Base-by-base conservation (phyloP, 768 basidiomycete genomes). In the Amanita brunnescens region DNA sequence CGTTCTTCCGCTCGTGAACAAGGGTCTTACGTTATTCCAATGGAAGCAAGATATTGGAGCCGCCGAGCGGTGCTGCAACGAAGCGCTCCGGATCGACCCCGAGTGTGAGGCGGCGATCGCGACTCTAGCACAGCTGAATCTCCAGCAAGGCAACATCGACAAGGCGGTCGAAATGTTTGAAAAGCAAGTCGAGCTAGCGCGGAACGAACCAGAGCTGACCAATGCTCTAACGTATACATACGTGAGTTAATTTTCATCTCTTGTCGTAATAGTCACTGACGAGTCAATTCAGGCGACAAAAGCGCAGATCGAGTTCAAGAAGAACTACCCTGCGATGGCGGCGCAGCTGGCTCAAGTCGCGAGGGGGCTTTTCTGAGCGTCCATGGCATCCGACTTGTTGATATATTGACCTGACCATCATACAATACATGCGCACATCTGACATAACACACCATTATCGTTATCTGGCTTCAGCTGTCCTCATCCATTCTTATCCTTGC, bases 61-160 rank as follows among this genome's bases (percentile, higher is more conserved):
- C 1, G 93, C 92, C 1, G 93, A 95, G 66, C 69, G 72, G 16
- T 86, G 91, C 63, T 94, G 92, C 63, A 73, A 83, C 51, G 88
- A 98, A 65, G 96, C 96, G 0, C 74, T 99, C 18, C 70, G 75
- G 44, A 79, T 93, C 50, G 96, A 99, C 66, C 74, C 88, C 9
- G 92, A 93, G 57, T 98, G 95, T 67, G 96, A 99, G 63, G 91
- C 95, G 9, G 96, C 95, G 0, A 85, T 98, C 4, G 91, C 92
- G 14, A 97, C 94, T 1, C 80, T 98, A 24, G 95, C 95, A 3
- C 96, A 99, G 66, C 76, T 99, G 18, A 81, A 79, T 54, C 67
- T 98, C 55, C 95, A 98, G 67, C 91, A 94, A 68, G 83, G 85
- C 62, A 87, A 88, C 70, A 83, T 96, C 54, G 81, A 87, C 35